These are phyloP conservation scores for Chrysoporthe puriensis DNA, from an alignment of 2,329 filamentous ascomycete species.

Conservation along the genomic window DNA sequence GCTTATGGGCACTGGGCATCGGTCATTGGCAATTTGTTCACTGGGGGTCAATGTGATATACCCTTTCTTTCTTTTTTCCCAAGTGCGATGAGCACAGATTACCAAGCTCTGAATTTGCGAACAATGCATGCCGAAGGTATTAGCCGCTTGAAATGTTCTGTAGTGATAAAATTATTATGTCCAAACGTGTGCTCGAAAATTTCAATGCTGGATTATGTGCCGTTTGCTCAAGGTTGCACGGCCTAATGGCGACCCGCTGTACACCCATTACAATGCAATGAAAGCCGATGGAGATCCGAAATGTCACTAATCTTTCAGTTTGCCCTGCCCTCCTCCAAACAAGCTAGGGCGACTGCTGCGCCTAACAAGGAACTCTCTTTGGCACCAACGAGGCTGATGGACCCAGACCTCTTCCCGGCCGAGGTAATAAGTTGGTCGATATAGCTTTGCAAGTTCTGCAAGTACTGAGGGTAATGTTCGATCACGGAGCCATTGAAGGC, in stretches of 20 bases:
- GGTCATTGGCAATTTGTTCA: background rate
- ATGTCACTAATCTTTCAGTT: constrained; percentile 23
- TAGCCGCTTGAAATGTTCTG: background rate
- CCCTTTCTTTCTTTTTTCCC: background rate
- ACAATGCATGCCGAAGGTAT: background rate
- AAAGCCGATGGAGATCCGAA: background rate
- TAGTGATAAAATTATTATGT: background rate
- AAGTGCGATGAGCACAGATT: background rate
- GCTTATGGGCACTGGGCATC: background rate
- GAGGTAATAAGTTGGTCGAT: constrained; percentile 60
- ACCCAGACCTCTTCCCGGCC: constrained; percentile 40
- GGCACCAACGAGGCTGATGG: constrained; percentile 68
- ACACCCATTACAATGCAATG: background rate
- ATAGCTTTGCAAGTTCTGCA: constrained; percentile 62
- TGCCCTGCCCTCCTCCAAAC: constrained; percentile 35
- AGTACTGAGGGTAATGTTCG: constrained; percentile 75
- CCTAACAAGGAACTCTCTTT: constrained; percentile 76
- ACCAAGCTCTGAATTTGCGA: background rate
- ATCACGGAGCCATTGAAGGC: constrained; percentile 81
- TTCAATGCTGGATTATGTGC: background rate
- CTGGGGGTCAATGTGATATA: background rate
- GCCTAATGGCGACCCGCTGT: background rate
- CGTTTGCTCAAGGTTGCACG: background rate
- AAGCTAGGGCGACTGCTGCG: constrained; percentile 71
- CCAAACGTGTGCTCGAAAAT: background rate